Evolutionary conservation across 306 rosid species (phyloP), one percentile per base, ranked within the genome.

Genomic region (Pueraria montana): DNA sequence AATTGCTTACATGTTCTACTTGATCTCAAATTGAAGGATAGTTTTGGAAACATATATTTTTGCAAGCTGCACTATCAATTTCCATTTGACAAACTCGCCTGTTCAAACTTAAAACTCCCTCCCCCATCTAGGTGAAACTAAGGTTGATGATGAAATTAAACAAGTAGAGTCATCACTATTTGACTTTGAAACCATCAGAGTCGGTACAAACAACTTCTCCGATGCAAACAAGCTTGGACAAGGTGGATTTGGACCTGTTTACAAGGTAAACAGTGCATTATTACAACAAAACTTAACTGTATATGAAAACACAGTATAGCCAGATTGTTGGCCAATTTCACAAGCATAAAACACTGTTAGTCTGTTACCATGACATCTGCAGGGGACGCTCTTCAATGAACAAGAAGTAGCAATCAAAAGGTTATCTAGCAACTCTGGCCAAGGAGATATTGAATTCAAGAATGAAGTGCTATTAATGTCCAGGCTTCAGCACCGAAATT

Each of bases 161-260:
- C 71, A 3, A 30, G 18, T 20, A 3, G 84, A 85, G 32, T 76
- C 87, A 8, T 34, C 77, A 52, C 82, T 78, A 24, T 85, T 84
- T 12, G 77, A 75, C 61, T 88, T 86, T 38, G 76, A 50, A 20
- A 74, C 80, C 12, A 86, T 89, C 58, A 58, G 32, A 73, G 61
- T 40, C 0, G 88, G 90, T 0, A 88, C 92, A 3, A 21, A 87
- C 71, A 36, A 87, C 58, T 90, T 92, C 67, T 86, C 89, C 21
- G 80, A 84, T 45, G 83, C 49, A 62, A 90, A 90, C 17, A 90
- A 86, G 46, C 86, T 90, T 40, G 93, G 96, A 53, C 75, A 87
- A 76, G 94, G 94, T 17, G 90, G 92, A 65, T 90, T 90, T 80
- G 96, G 96, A 43, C 59, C 78, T 58, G 90, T 90, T 77, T 92